These are phyloP conservation scores for Aspergillus quadrilineatus DNA, from an alignment of 2,329 filamentous ascomycete species.

Conservation along the genomic window DNA sequence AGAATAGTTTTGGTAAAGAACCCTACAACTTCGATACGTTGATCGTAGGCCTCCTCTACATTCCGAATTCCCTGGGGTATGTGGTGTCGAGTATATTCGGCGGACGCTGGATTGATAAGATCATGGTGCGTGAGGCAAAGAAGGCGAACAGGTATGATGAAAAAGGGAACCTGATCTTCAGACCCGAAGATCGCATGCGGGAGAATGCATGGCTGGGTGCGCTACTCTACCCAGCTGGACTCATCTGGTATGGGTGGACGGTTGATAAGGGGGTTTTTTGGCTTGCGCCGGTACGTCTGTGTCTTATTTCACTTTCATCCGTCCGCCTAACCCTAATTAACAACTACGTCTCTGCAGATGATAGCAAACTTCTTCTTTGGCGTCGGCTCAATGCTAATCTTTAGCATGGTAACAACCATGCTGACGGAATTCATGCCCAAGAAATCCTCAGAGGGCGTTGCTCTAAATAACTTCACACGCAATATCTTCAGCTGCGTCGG, in stretches of 20 bases:
- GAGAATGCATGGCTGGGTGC: constrained; percentile 79
- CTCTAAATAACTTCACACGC: constrained; percentile 76
- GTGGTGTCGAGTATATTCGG: constrained; percentile 66
- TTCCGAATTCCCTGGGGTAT: constrained; percentile 75
- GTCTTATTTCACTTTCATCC: neutral
- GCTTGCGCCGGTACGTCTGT: constrained; percentile 51
- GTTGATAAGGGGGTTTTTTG: constrained; percentile 63
- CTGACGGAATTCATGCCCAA: constrained; percentile 79
- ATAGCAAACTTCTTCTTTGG: constrained; percentile 74
- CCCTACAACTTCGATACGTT: constrained; percentile 70
- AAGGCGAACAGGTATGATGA: constrained; percentile 68
- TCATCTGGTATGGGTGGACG: constrained; percentile 78
- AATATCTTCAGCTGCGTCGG: constrained; percentile 77
- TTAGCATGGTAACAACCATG: constrained; percentile 74
- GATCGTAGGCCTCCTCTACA: constrained; percentile 72
- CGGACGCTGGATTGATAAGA: constrained; percentile 74
- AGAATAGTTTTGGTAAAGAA: constrained; percentile 63
- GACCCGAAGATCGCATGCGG: constrained; percentile 77
- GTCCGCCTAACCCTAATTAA: neutral
- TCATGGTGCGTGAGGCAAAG: constrained; percentile 75
- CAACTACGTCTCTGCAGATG: constrained; percentile 33
- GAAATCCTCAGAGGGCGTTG: constrained; percentile 69
- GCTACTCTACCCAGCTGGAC: constrained; percentile 65
- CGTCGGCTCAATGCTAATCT: constrained; percentile 74
- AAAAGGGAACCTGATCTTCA: constrained; percentile 63